These are phyloP conservation scores for Tetrapisispora fleetii DNA, from an alignment of 805 yeast species.

Conservation along the genomic window DNA sequence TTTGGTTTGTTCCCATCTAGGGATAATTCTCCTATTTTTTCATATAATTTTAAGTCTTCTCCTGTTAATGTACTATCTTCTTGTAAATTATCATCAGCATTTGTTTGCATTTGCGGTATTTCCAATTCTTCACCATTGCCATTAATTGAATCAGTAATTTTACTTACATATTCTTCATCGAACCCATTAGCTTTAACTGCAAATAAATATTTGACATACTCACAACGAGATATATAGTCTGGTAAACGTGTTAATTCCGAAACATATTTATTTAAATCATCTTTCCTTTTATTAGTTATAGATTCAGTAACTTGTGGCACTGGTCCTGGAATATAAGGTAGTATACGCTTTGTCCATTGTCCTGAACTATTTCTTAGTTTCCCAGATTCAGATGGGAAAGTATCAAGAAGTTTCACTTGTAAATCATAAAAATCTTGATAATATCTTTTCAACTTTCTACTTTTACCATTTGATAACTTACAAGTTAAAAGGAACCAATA, in stretches of 20 bases:
- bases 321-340: slow-evolving; percentile 96
- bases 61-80: slow-evolving; percentile 28
- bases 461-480: slow-evolving; percentile 54
- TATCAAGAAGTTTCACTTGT: slow-evolving; percentile 71
- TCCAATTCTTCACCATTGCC: not conserved
- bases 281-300: slow-evolving; percentile 45
- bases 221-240: slow-evolving; percentile 57
- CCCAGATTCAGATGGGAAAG: slow-evolving; percentile 90
- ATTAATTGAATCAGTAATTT: not conserved
- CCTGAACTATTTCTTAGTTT: slow-evolving; percentile 38
- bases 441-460: slow-evolving; percentile 68
- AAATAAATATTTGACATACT: slow-evolving; percentile 62
- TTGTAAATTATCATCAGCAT: slow-evolving; percentile 3
- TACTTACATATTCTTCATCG: slow-evolving; percentile 22
- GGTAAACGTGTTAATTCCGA: slow-evolving; percentile 62
- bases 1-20: slow-evolving; percentile 15
- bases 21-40: slow-evolving; percentile 21
- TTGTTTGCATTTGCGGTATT: not conserved
- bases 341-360: slow-evolving; percentile 61
- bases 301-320: slow-evolving; percentile 80
- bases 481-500: slow-evolving; percentile 79
- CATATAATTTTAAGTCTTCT: slow-evolving; percentile 24
- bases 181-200: slow-evolving; percentile 35
- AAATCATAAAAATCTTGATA: slow-evolving; percentile 95
- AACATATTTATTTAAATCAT: slow-evolving; percentile 47